Base-by-base conservation (phyloP, 2,329 filamentous ascomycete species). In the Epichloe brachyelytri region DNA sequence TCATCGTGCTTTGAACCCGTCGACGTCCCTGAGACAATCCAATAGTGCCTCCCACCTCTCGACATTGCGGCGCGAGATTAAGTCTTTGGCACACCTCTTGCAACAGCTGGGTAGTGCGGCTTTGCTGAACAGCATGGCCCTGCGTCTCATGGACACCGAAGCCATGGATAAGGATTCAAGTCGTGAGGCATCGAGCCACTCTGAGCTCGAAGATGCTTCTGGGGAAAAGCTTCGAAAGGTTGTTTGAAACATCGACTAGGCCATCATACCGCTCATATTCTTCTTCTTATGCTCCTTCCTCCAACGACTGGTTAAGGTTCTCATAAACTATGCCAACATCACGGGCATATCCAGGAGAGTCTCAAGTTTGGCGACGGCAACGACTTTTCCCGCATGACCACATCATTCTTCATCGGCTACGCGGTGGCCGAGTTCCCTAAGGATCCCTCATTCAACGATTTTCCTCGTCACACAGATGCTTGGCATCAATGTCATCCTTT, bases 371-470 rank as follows among this genome's bases (percentile, higher is more conserved):
- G 39, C 48, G 48, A 51, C 17, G 62, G 63, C 43, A 64, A 64
- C 53, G 56, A 64, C 38, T 65, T 63, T 50, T 58, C 59, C 5
- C 64, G 60, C 61, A 59, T 63, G 52, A 62, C 62, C 10, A 62
- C 60, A 10, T 58, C 59, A 43, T 63, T 65, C 50, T 64, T 63
- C 54, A 56, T 64, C 33, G 61, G 60, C 17, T 63, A 63, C 49
- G 56, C 59, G 8, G 54, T 59, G 5, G 59, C 58, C 8, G 61
- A 65, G 55, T 61, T 63, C 30, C 62, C 53, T 58, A 57, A 48
- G 58, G 54, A 48, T 63, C 57, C 49, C 55, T 68, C 0, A 63
- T 65, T 17, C 67, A 69, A 53, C 60, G 60, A 43, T 64, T 64
- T 26, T 26, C 39, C 60, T 57, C 22, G 60, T 68, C 55, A 62